A percentile compares a stretch with the other conserved stretches of the same genome.
These are phyloP conservation scores for Marasmius oreades DNA, from an alignment of 1,284 basidiomycete species.

Conservation along the genomic window DNA sequence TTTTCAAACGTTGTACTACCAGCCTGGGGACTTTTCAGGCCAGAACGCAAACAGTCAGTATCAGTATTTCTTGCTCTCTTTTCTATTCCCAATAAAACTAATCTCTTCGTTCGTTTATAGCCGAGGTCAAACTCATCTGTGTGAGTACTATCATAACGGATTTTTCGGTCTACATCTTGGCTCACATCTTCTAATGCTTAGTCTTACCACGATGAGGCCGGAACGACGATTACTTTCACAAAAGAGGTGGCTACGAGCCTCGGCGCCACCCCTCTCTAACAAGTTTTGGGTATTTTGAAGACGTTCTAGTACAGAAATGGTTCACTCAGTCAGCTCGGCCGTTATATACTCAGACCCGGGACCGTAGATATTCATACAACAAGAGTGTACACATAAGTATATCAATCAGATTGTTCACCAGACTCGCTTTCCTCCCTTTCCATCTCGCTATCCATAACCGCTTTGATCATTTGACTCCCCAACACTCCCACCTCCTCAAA, in stretches of 20 bases:
- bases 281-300: too few relatives aligned
- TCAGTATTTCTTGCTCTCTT: background rate
- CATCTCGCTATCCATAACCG: constrained; percentile 64
- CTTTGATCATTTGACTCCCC: constrained; percentile 90
- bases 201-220: background rate
- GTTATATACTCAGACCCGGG: too few relatives aligned
- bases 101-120: too few relatives aligned
- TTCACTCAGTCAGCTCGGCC: too few relatives aligned
- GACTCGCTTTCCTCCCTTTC: constrained; percentile 13
- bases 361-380: too few relatives aligned
- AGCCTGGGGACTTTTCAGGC: background rate
- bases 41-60: background rate
- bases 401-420: too few relatives aligned
- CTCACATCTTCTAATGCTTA: background rate
- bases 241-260: background rate
- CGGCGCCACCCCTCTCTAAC: too few relatives aligned
- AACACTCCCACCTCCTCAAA: constrained; percentile 85
- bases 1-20: background rate
- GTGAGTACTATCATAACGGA: background rate
- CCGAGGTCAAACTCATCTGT: background rate
- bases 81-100: too few relatives aligned
- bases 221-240: background rate
- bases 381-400: too few relatives aligned
- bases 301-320: background rate
- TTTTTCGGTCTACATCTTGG: background rate